Percentiles rank a stretch among this genome's conserved stretches.
Evolutionary conservation across 1,284 basidiomycete species (phyloP).

Genomic region (Ganoderma lucidum): DNA sequence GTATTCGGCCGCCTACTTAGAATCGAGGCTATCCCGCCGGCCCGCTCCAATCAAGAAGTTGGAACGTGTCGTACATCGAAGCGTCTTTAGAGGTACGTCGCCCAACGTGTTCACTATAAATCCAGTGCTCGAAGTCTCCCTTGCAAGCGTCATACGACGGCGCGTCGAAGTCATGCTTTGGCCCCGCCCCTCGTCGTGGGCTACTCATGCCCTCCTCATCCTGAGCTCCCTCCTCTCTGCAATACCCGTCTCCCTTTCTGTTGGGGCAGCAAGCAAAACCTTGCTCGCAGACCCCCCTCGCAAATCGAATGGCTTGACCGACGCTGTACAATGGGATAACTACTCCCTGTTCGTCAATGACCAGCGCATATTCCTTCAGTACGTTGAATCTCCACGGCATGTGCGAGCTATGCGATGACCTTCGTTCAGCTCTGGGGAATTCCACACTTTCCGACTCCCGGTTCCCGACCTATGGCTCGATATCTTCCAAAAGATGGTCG

Average conservation of each 20-base stretch:
- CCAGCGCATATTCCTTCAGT: slow-evolving; percentile 57
- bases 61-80: not conserved
- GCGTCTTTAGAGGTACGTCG: slow-evolving; percentile 4
- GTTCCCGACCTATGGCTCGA: slow-evolving; percentile 84
- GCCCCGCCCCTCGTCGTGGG: slow-evolving; percentile 30
- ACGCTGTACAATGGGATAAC: slow-evolving; percentile 44
- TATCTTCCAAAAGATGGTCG: slow-evolving; percentile 83
- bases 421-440: slow-evolving; percentile 67
- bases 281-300: slow-evolving; percentile 36
- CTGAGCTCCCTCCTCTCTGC: slow-evolving; percentile 27
- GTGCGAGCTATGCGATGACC: not conserved
- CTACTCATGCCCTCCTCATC: slow-evolving; percentile 25
- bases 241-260: slow-evolving; percentile 20
- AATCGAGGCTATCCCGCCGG: slow-evolving; percentile 14
- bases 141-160: not conserved
- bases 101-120: slow-evolving; percentile 10
- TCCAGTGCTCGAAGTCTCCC: not conserved
- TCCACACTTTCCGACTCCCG: slow-evolving; percentile 85
- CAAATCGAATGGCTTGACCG: slow-evolving; percentile 40
- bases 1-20: not conserved
- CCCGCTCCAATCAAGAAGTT: slow-evolving; percentile 8
- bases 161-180: slow-evolving; percentile 21
- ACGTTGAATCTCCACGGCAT: slow-evolving; percentile 33
- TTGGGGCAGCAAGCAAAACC: not conserved
- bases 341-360: slow-evolving; percentile 42